Percentiles rank a stretch among this genome's conserved stretches.
These are phyloP conservation scores for Nemania diffusa DNA, from an alignment of 2,329 filamentous ascomycete genomes.

Conservation along the genomic window DNA sequence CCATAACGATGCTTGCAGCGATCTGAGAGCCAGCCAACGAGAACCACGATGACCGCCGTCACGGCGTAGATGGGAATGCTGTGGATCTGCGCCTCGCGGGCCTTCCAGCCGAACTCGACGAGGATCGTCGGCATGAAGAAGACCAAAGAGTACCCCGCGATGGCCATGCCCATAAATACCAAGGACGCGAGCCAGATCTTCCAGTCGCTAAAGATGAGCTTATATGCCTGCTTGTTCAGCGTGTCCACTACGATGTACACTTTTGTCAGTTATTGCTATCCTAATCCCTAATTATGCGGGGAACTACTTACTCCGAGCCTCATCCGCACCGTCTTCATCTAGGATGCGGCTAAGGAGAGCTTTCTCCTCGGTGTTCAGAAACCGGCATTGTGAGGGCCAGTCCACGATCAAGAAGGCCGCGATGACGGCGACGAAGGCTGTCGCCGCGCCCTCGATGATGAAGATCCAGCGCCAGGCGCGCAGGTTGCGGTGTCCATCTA, in stretches of 20 bases:
- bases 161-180: conserved; percentile 47
- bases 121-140: conserved; percentile 58
- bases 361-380: conserved; percentile 57
- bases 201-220: conserved; percentile 51
- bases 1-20: conserved; percentile 49
- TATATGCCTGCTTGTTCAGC: conserved; percentile 46
- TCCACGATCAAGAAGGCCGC: conserved; percentile 60
- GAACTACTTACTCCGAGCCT: conserved; percentile 36
- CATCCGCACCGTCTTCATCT: conserved; percentile 44
- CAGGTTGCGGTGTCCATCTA: conserved; percentile 56
- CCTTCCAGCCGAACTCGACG: conserved; percentile 52
- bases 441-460: conserved; percentile 55
- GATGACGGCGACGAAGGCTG: conserved; percentile 48
- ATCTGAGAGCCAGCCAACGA: conserved; percentile 51
- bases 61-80: conserved; percentile 54
- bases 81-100: conserved; percentile 51
- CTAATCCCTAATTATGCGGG: no score
- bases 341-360: conserved; percentile 49
- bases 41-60: conserved; percentile 48
- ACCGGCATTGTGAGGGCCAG: conserved; percentile 60
- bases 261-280: not conserved
- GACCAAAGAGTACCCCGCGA: conserved; percentile 49
- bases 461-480: conserved; percentile 62
- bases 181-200: conserved; percentile 55
- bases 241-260: conserved; percentile 41